Conservation (phyloP, 257 asterid genomes). For the Solanum ossicruentum region DNA sequence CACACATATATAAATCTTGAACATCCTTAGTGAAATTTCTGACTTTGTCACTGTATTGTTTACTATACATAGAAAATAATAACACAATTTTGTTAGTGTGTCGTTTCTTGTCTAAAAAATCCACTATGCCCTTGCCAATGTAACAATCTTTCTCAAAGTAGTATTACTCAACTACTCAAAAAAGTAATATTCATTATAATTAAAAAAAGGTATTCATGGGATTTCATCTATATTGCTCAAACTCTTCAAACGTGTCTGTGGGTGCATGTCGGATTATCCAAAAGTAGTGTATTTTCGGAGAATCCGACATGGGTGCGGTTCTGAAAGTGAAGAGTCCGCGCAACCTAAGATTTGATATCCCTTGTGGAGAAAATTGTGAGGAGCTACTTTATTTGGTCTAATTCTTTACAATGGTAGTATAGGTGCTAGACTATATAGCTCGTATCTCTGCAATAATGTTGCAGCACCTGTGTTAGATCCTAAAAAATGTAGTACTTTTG, state of each 20-base stretch:
- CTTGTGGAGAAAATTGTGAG: neutral
- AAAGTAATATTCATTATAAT: neutral
- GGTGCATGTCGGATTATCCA: too few relatives aligned
- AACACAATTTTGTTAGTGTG: neutral
- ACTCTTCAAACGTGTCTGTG: too few relatives aligned
- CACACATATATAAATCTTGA: neutral
- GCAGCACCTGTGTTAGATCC: neutral
- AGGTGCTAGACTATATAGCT: neutral
- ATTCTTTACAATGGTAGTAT: neutral
- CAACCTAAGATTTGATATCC: neutral
- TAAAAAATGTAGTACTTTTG: neutral
- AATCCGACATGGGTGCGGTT: too few relatives aligned
- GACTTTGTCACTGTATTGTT: neutral
- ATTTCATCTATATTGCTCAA: neutral
- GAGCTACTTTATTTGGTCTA: neutral
- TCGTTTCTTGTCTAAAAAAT: neutral
- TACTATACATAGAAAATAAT: neutral
- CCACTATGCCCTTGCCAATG: neutral
- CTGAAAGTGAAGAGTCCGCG: too few relatives aligned
- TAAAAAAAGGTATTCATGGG: neutral
- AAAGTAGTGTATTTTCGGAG: too few relatives aligned
- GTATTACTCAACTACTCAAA: neutral
- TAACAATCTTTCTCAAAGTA: neutral
- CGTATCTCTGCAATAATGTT: neutral
- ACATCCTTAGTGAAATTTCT: neutral